phyloP scores from a whole-genome alignment of 768 basidiomycete species.

The Suillus cothurnatus region DNA sequence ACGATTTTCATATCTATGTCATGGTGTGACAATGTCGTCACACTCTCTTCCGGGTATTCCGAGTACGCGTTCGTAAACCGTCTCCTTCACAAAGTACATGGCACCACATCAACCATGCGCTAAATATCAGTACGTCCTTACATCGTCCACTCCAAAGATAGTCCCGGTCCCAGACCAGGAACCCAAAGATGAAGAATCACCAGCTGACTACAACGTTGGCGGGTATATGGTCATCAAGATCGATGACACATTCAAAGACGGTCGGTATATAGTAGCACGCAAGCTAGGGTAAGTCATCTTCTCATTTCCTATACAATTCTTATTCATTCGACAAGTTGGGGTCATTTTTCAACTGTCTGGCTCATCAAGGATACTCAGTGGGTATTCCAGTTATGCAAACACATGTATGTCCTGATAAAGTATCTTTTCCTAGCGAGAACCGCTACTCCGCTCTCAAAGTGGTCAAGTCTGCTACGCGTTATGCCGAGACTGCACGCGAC shows the following conservation, averaged over 20 bases:
- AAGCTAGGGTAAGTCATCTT: conserved; percentile 74
- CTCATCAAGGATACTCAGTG: conserved; percentile 78
- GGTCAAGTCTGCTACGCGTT: conserved; percentile 92
- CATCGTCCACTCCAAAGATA: conserved; percentile 66
- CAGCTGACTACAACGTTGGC: conserved; percentile 82
- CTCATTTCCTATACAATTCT: background rate
- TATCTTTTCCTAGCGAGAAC: conserved; percentile 48
- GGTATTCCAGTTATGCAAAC: conserved; percentile 33
- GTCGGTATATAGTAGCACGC: conserved; percentile 82
- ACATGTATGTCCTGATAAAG: conserved; percentile 15
- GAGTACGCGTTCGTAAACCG: conserved; percentile 14
- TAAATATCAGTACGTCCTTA: conserved; percentile 78
- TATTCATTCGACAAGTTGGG: conserved; percentile 62
- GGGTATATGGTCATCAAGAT: conserved; percentile 84
- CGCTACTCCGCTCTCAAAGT: conserved; percentile 91
- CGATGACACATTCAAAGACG: conserved; percentile 80
- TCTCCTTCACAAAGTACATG: conserved; percentile 43
- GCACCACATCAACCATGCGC: conserved; percentile 66
- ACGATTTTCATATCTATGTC: background rate
- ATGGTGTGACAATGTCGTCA: conserved; percentile 14
- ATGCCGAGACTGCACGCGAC: conserved; percentile 95
- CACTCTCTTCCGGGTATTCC: conserved; percentile 9
- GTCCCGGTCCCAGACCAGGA: conserved; percentile 66
- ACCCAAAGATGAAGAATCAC: conserved; percentile 78
- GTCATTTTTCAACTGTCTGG: conserved; percentile 96